Evolutionary conservation across 352 stramenopile species (phyloP), one percentile per base, ranked within the genome.

Genomic region (Phytophthora pisi): DNA sequence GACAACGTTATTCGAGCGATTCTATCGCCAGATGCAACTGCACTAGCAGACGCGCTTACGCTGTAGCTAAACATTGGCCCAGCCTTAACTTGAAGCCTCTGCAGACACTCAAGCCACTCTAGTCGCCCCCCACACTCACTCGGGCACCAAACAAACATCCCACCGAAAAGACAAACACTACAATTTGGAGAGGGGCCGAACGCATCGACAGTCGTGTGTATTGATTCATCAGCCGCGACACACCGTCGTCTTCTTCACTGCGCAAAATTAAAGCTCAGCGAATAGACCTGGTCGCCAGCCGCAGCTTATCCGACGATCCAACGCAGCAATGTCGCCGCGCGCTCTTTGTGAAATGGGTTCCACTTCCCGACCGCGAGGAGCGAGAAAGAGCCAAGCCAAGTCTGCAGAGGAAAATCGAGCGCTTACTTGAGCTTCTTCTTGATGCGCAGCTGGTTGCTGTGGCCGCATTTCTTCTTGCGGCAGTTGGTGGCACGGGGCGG

Each of bases 381-480:
- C 57, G 11, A 42, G 34, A 42, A 62, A 50, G 46, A 58, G 30
- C 28, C 53, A 50, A 60, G 42, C 26, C 28, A 26, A 70, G n/a
- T 43, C 43, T 50, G 53, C 49, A 31, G 63, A 26, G 20, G 13
- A 55, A 54, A 38, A 59, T 23, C 23, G 46, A 54, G 34, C 34
- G 64, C 61, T 97, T 99, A 99, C 90, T 99, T 99, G 72, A 99
- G 91, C 92, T 99, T 99, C 93, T 99, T 99, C 97, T 99, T 99
- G 81, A 98, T 97, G 79, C 98, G 96, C 69, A 99, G 91, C 90
- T 99, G 98, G 78, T 96, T 98, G 68, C 97, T 99, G 91, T 99
- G 98, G 78, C 98, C 98, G 78, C 98, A 99, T 95, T 99, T 99
- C 93, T 99, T 99, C 97, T 99, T 99, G 77, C 98, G 95, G 96